phyloP scores from a whole-genome alignment of 2,329 filamentous ascomycete species.

The Plectosphaerella cucumerina region DNA sequence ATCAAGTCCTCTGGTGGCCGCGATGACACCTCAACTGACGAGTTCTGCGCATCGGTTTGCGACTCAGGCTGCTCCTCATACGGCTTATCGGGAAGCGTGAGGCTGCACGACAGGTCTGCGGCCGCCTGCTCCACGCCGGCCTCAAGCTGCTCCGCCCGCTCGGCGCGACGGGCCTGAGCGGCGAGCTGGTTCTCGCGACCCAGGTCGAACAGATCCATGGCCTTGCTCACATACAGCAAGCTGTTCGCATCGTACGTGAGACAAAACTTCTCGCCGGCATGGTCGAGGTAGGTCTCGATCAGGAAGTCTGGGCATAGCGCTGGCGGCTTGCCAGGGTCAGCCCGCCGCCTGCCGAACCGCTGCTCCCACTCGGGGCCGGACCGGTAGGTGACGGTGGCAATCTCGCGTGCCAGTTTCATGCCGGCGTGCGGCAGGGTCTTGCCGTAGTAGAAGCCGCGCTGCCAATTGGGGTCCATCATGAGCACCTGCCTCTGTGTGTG shows the following conservation, averaged over 20 bases:
- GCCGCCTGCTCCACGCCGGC: conserved; percentile 36
- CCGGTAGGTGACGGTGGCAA: conserved; percentile 95
- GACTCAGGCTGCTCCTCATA: conserved; percentile 76
- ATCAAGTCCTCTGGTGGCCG: conserved; percentile 77
- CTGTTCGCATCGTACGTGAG: conserved; percentile 96
- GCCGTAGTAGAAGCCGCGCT: conserved; percentile 89
- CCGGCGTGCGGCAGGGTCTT: conserved; percentile 85
- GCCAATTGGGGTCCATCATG: conserved; percentile 99
- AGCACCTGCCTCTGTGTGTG: conserved; percentile 96
- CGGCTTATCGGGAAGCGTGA: conserved; percentile 77
- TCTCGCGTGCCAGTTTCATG: conserved; percentile 97
- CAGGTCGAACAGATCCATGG: conserved; percentile 97
- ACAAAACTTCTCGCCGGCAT: conserved; percentile 97
- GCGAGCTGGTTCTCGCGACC: conserved; percentile 66
- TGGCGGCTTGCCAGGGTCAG: conserved; percentile 80
- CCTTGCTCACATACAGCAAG: conserved; percentile 92
- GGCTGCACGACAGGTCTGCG: conserved; percentile 60
- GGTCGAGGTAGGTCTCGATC: conserved; percentile 96
- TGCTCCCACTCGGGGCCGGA: conserved; percentile 97
- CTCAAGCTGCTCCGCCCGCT: conserved; percentile 55
- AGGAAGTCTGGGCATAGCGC: conserved; percentile 96
- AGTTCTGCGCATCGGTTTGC: conserved; percentile 28
- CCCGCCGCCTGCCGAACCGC: conserved; percentile 81
- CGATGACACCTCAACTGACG: conserved; percentile 23
- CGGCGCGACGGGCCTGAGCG: conserved; percentile 56